Evolutionary conservation across 1,284 basidiomycete genomes (phyloP), one percentile per base, ranked within the genome.

Genomic region (Naganishia sp.): DNA sequence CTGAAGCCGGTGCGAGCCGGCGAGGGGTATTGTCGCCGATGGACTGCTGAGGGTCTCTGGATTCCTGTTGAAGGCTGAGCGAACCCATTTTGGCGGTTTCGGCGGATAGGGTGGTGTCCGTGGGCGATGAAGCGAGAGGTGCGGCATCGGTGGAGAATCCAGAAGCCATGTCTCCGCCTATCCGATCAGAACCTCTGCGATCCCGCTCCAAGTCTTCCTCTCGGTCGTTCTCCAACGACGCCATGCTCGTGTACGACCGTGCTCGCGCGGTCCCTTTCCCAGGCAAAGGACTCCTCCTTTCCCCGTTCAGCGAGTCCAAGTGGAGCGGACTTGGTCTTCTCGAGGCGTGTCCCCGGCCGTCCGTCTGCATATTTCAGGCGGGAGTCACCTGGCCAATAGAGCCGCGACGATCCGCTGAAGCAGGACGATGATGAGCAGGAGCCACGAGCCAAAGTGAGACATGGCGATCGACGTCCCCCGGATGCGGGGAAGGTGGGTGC

Each of bases 181-280:
- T 46, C 45, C 45, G 17, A 46, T 18, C 45, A n/a, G 18, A 7
- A 18, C 45, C 18, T 15, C 17, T 46, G 18, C 28, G 25, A 2
- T 60, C 57, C 28, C 46, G 45, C 41, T 60, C 57, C 31, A 35
- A 39, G 18, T 23, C 25, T 23, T 32, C 46, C 6, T 60, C 57
- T 47, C 57, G 32, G 46, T 39, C 46, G 46, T 60, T 60, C 32
- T 60, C 31, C 32, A 60, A 39, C 11, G 57, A 60, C 21, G 57
- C 57, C 46, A 41, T 60, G 35, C 57, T 60, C 46, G 57, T 49
- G 46, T 49, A 49, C 6, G 57, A 60, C 18, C 55, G 43, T 31
- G 41, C 28, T 39, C 57, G 57, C 18, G 43, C 6, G 3, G 28
- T 23, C 9, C 43, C 23, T 32, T 39, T 28, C 11, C 6, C 32